Evolutionary conservation across 805 yeast species (phyloP).

Genomic region (Teunomyces stri): DNA sequence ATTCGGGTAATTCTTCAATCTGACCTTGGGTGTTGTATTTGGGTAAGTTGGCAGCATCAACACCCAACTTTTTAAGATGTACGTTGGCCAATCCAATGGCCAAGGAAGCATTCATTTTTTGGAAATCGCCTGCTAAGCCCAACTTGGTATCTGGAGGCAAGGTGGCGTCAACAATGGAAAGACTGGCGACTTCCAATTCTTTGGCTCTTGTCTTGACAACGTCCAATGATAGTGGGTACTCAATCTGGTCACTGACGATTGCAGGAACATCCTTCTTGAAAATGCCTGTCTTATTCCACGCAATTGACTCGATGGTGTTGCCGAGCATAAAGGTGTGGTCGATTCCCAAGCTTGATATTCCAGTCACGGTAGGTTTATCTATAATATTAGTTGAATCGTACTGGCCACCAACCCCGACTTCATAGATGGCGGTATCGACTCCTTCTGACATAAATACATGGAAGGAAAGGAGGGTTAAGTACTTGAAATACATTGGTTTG

Average conservation of each 20-base stretch:
- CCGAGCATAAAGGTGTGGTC: slow-evolving; percentile 92
- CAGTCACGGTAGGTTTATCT: slow-evolving; percentile 76
- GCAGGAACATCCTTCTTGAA: slow-evolving; percentile 71
- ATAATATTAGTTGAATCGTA: slow-evolving; percentile 94
- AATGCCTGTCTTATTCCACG: slow-evolving; percentile 97
- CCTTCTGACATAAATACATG: slow-evolving; percentile 86
- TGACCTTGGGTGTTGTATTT: slow-evolving; percentile 16
- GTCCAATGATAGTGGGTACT: slow-evolving; percentile 48
- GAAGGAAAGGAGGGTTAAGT: slow-evolving; percentile 82
- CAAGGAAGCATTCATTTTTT: slow-evolving; percentile 78
- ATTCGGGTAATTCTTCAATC: slow-evolving; percentile 41
- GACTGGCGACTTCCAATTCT: slow-evolving; percentile 49
- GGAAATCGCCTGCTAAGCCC: slow-evolving; percentile 85
- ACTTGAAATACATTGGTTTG: slow-evolving; percentile 93
- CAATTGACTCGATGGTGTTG: slow-evolving; percentile 79
- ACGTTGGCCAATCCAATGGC: slow-evolving; percentile 70
- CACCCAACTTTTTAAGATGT: slow-evolving; percentile 54
- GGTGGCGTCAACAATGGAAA: slow-evolving; percentile 51
- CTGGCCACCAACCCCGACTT: slow-evolving; percentile 98
- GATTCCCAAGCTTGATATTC: slow-evolving; percentile 81
- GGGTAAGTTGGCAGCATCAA: slow-evolving; percentile 23
- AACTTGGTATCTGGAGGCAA: slow-evolving; percentile 42
- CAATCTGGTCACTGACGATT: slow-evolving; percentile 57
- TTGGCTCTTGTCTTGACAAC: slow-evolving; percentile 63
- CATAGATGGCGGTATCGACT: slow-evolving; percentile 92